Base-by-base conservation (phyloP, 2,329 filamentous ascomycete species). In the Thelonectria rubi region DNA sequence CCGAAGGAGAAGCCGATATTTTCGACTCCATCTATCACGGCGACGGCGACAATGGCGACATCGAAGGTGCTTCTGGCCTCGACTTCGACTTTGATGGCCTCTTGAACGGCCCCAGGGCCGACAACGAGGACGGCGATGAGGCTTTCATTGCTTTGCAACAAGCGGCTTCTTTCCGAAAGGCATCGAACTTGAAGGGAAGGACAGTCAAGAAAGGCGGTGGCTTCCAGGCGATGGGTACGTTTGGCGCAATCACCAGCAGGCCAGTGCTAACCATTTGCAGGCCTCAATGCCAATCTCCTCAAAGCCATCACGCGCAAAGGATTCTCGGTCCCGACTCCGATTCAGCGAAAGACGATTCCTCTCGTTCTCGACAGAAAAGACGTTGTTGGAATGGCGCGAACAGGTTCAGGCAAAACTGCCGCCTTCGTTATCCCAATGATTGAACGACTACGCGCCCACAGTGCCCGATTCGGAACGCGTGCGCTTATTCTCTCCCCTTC, bases 361-460 rank as follows among this genome's bases (percentile, higher is more conserved):
- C 82, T 98, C 57, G 88, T 99, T 57, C 83, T 98, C 69, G 91
- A 96, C 64, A 87, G 91, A 55, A 92, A 93, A 78, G 95, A 99
- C 84, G 92, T 98, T n/a, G 94, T 99, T 21, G 96, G 94, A 68
- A 99, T 99, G 95, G 95, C 95, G 8, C 86, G 96, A 68, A 99
- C 96, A n/a, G 95, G 95, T 75, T 98, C 94, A 18, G 95, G 95
- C 81, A 99, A 99, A 82, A 99, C 96, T 1, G 95, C 94, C 1
- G 95, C 95, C 20, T 99, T 99, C 77, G 93, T 98, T 24, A 96
- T 99, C 66, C 95, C 95, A 45, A 97, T 99, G 94, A 93, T 99
- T 63, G 93, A 99, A 80, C 91, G 90, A 67, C 82, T 99, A 63
- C 96, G 94, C 77, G 86, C 88, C 21, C 96, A 99, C 77, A 97